phyloP scores from a whole-genome alignment of 768 basidiomycete species.

The Tricholoma sp. region DNA sequence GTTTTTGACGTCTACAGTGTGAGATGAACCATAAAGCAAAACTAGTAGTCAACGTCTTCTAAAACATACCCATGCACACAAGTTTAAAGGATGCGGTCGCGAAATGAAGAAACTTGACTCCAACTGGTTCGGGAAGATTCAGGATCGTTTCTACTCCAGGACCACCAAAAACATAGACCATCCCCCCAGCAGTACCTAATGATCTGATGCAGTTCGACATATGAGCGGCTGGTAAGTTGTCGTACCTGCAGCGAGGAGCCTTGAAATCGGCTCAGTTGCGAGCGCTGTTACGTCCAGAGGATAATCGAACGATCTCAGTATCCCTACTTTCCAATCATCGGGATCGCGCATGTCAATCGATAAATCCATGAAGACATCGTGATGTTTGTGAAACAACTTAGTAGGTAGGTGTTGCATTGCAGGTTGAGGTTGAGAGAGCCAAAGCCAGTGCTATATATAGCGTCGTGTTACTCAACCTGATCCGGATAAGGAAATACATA shows the following conservation, averaged over 20 bases:
- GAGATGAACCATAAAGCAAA: not conserved
- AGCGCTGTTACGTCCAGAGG: constrained; percentile 46
- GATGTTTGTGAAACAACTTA: constrained; percentile 35
- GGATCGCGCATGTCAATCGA: constrained; percentile 52
- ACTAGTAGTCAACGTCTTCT: not conserved
- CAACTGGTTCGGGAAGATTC: constrained; percentile 36
- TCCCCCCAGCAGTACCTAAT: constrained; percentile 60
- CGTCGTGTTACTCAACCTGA: no score
- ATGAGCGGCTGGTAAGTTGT: constrained; percentile 3
- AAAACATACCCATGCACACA: constrained; percentile 54
- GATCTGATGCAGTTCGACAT: not conserved
- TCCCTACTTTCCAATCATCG: constrained; percentile 52
- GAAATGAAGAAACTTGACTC: constrained; percentile 61
- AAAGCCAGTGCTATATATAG: no score
- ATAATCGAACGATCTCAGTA: constrained; percentile 44
- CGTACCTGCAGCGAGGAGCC: constrained; percentile 59
- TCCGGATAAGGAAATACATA: not conserved
- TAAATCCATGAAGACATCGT: constrained; percentile 41
- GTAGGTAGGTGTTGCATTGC: no score
- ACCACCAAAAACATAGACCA: constrained; percentile 62
- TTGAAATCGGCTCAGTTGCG: constrained; percentile 55
- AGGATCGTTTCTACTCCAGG: constrained; percentile 56
- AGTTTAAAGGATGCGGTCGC: constrained; percentile 49
- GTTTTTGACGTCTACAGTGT: constrained; percentile 45
- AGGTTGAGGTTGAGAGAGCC: no score